Base-by-base conservation (phyloP, 2,329 filamentous ascomycete genomes). In the Penicillium sp. region DNA sequence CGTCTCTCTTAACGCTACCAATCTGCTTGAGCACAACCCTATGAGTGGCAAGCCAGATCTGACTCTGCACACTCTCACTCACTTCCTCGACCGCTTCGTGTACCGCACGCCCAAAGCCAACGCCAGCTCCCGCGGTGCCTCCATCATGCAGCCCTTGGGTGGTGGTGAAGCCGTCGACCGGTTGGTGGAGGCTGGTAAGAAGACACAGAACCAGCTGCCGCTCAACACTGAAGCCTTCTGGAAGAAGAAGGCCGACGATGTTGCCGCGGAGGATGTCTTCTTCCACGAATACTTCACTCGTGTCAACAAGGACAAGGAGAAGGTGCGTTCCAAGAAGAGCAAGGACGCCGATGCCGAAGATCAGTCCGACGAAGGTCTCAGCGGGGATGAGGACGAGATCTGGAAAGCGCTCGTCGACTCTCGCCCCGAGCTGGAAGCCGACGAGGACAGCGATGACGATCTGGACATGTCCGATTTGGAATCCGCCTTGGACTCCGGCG, bases 71-170 rank as follows among this genome's bases (percentile, higher is more conserved):
- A 94, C 91, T 1, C 83, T 99, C 48, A 94, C 94, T 69, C 89
- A 95, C 73, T 99, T 99, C 81, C 82, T 99, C 57, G 94, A 99
- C 76, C 92, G 95, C 66, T 99, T 99, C 74, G 91, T 96, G n/a
- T 99, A 97, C 82, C 88, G 91, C 65, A 96, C 94, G 67, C 87
- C 93, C 60, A 96, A 96, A 80, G 80, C 74, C 7, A 66, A 86
- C 4, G 83, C 82, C 16, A 72, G 75, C 21, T 81, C 85, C 31
- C 89, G 90, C 62, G 95, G 95, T 49, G 82, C 84, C 29, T 97
- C 92, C 27, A 96, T 99, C 74, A 99, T 99, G 94, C 94, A 99
- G 75, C 94, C 95, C 39, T 84, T 97, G 68, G 83, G 84, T 51
- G 85, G 86, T 49, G 82, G 81, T 13, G 84, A 84, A 54, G 81